phyloP scores from a whole-genome alignment of 1,284 basidiomycete species.

The Mycosarcoma maydis region DNA sequence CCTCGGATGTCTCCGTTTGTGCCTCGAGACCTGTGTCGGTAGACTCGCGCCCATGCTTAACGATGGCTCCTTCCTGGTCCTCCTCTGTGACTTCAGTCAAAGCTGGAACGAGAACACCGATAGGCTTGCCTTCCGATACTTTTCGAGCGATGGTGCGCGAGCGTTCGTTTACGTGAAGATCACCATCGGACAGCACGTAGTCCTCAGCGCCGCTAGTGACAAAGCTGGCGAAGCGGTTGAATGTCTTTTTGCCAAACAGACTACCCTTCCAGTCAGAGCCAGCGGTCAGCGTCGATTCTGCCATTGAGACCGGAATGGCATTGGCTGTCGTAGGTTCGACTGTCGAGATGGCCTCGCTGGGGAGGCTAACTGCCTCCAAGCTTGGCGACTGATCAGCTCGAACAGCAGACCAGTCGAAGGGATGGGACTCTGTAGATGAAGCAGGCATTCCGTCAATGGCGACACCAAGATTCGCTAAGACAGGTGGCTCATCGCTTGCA shows the following conservation, averaged over 20 bases:
- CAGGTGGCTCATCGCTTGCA: neutral
- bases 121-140: slow-evolving; percentile 24
- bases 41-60: neutral
- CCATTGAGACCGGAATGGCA: neutral
- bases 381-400: slow-evolving; percentile 1
- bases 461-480: neutral
- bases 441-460: slow-evolving; percentile 30
- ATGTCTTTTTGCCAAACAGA: slow-evolving; percentile 77
- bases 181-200: slow-evolving; percentile 45
- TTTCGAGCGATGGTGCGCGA: slow-evolving; percentile 30
- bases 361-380: neutral
- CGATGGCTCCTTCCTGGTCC: slow-evolving; percentile 3
- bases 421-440: slow-evolving; percentile 10
- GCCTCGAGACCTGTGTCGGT: neutral
- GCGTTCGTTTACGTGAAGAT: slow-evolving; percentile 25
- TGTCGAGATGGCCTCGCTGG: neutral
- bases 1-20: neutral
- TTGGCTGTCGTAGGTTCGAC: neutral
- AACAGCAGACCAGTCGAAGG: slow-evolving; percentile 26
- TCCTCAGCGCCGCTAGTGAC: slow-evolving; percentile 85
- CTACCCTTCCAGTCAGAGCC: slow-evolving; percentile 36
- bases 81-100: slow-evolving; percentile 20
- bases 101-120: neutral
- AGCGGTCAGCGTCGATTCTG: neutral
- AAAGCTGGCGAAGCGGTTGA: slow-evolving; percentile 84